Evolutionary conservation across 768 basidiomycete genomes (phyloP).

Genomic region (Clitopilus hobsonii): DNA sequence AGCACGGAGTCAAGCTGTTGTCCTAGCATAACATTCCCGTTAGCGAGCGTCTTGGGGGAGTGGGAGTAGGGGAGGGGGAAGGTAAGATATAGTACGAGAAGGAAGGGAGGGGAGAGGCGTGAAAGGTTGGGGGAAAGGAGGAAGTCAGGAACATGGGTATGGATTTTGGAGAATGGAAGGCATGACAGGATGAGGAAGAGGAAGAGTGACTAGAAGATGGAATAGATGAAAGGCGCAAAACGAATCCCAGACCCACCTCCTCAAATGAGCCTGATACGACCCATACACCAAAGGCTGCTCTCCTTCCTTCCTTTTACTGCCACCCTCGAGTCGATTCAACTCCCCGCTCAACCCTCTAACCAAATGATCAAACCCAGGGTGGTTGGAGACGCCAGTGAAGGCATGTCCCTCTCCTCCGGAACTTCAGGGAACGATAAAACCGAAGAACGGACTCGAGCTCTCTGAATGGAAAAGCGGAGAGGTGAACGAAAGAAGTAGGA

Average conservation of each 20-base stretch:
- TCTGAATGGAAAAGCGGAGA: conserved; percentile 39
- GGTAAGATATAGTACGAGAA: too few species aligned
- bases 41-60: too few species aligned
- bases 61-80: too few species aligned
- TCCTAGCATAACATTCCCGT: too few species aligned
- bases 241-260: conserved; percentile 47
- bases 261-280: conserved; percentile 88
- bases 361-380: conserved; percentile 85
- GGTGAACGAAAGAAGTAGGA: conserved; percentile 50
- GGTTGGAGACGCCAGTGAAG: conserved; percentile 38
- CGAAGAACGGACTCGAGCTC: conserved; percentile 33
- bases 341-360: neutral
- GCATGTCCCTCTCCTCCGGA: conserved; percentile 54
- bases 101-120: too few species aligned
- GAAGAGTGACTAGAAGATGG: too few species aligned
- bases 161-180: too few species aligned
- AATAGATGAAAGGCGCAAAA: too few species aligned
- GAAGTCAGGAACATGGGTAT: too few species aligned
- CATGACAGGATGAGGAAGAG: too few species aligned
- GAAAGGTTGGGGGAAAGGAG: too few species aligned
- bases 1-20: conserved; percentile 61
- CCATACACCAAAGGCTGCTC: conserved; percentile 73
- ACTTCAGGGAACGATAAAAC: conserved; percentile 65
- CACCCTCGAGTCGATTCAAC: neutral
- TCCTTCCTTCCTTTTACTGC: neutral